Evolutionary conservation across 2,329 filamentous ascomycete species (phyloP), one percentile per base, ranked within the genome.

Genomic region (Trichocomaceae sp.): DNA sequence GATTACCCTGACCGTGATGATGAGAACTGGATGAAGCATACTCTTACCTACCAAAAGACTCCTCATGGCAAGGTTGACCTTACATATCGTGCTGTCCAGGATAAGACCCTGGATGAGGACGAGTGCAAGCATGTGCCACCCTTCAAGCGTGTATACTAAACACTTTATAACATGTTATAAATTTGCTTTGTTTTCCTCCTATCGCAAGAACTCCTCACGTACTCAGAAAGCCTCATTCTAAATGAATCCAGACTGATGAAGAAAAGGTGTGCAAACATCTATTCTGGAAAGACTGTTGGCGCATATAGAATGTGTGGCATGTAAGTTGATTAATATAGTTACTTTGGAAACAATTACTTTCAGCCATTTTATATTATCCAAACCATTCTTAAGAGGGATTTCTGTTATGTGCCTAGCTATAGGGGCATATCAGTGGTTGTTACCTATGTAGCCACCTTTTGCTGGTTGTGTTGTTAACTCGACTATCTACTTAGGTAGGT

Each of bases 21-120:
- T 71, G 81, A 85, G 75, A 87, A 95, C 74, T 97, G 92, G 92
- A 96, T 96, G 92, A 97, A 97, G 86, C 93, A 99, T 83, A 95
- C 90, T 46, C 83, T 99, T 59, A 90, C 86, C 62, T 99, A 87
- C 87, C 93, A 99, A 82, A 95, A 90, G 86, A 73, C 85, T 70
- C 88, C 91, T 33, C 92, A 97, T 68, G 87, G 87, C 69, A 83
- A 90, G 77, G 84, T 93, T 54, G 87, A 97, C 59, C 79, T 97
- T 60, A 79, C 83, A 60, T 97, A 97, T 83, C 84, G 93, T 73
- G 79, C 80, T 61, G 93, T 99, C 59, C 86, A 88, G 59, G 81
- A 80, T 63, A 85, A 82, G 59, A 97, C 93, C 23, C 79, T 99
- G 63, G 93, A 97, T 68, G 91, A 95, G 83, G 85, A 82, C 66